These are phyloP conservation scores for Gymnopus androsaceus DNA, from an alignment of 1,284 basidiomycete species.

Conservation along the genomic window DNA sequence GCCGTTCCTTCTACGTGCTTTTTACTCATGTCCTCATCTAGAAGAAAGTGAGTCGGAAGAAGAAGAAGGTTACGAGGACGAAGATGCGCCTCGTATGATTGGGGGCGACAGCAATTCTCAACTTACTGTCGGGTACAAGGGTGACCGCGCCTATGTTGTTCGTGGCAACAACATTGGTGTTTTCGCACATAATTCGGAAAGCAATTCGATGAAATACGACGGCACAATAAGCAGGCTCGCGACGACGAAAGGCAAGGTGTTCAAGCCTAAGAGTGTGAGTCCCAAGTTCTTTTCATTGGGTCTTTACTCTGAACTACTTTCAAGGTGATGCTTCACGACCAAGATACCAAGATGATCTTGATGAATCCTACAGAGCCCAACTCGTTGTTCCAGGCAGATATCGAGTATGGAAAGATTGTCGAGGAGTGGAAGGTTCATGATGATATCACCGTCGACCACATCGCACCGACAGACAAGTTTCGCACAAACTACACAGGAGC, in stretches of 20 bases:
- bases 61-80: constrained; percentile 55
- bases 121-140: constrained; percentile 94
- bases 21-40: constrained; percentile 20
- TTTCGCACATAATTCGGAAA: constrained; percentile 82
- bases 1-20: neutral
- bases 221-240: constrained; percentile 87
- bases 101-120: constrained; percentile 82
- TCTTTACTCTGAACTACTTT: constrained; percentile 12
- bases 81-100: constrained; percentile 39
- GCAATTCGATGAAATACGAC: constrained; percentile 79
- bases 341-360: constrained; percentile 94
- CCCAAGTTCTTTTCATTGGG: neutral
- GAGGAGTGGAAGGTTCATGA: constrained; percentile 99
- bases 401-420: constrained; percentile 95
- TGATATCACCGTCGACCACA: constrained; percentile 81
- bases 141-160: constrained; percentile 94
- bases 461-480: constrained; percentile 93
- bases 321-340: constrained; percentile 97
- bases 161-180: constrained; percentile 96
- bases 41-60: constrained; percentile 58
- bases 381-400: constrained; percentile 89
- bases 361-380: constrained; percentile 87
- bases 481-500: constrained; percentile 91
- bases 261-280: constrained; percentile 83
- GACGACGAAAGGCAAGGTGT: constrained; percentile 81